Conservation (phyloP, 2,329 filamentous ascomycete species). For the Alternaria panax region DNA sequence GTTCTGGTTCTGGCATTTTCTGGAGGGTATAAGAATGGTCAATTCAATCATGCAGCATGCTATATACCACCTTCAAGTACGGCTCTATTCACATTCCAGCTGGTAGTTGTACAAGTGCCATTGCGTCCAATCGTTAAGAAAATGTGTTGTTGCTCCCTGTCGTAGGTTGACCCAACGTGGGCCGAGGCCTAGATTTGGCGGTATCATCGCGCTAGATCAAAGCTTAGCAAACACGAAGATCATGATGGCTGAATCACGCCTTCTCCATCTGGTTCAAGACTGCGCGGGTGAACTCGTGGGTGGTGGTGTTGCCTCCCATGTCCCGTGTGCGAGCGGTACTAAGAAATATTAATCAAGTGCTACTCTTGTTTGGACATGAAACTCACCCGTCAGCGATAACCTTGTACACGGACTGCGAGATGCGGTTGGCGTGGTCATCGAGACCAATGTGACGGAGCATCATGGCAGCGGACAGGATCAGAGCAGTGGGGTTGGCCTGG, state of each 20-base stretch:
- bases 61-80: constrained; percentile 54
- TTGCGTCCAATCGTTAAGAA: constrained; percentile 35
- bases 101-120: constrained; percentile 43
- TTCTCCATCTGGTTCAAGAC: constrained; percentile 94
- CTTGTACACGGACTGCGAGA: constrained; percentile 85
- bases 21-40: constrained; percentile 38
- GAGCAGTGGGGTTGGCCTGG: constrained; percentile 95
- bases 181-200: constrained; percentile 11
- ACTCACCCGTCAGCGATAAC: constrained; percentile 88
- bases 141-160: constrained; percentile 17
- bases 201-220: constrained; percentile 23
- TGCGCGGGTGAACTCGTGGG: constrained; percentile 93
- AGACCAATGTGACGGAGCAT: constrained; percentile 95
- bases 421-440: constrained; percentile 97
- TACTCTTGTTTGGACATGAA: neutral
- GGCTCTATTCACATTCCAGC: constrained; percentile 48
- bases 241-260: constrained; percentile 30
- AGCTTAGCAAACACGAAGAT: constrained; percentile 22
- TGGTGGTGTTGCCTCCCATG: constrained; percentile 91
- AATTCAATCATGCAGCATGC: constrained; percentile 49
- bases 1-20: constrained; percentile 34
- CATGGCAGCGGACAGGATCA: constrained; percentile 96
- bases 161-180: constrained; percentile 13
- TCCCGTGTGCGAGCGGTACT: constrained; percentile 90
- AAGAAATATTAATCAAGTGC: constrained; percentile 39